Conservation (phyloP, 2,329 filamentous ascomycete genomes). For the Monosporascus sp. region DNA sequence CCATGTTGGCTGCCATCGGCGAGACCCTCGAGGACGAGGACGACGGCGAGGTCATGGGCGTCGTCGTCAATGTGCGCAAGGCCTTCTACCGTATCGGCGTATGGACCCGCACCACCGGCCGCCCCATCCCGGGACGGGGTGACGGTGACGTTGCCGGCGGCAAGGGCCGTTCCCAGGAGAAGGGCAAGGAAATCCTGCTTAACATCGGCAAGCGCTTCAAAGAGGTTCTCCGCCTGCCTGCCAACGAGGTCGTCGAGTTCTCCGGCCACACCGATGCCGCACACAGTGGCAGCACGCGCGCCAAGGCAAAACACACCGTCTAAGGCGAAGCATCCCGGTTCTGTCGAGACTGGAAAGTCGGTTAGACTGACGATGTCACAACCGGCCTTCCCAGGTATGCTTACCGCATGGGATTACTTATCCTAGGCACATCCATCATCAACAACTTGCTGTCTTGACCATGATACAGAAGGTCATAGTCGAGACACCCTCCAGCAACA, state of each 20-base stretch:
- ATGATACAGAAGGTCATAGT: neutral
- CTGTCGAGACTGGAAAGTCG: neutral
- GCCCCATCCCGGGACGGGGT: slow-evolving; percentile 70
- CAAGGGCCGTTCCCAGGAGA: slow-evolving; percentile 72
- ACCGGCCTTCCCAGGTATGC: neutral
- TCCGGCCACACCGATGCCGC: slow-evolving; percentile 94
- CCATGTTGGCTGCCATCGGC: slow-evolving; percentile 93
- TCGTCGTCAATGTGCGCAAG: slow-evolving; percentile 98
- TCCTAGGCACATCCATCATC: neutral
- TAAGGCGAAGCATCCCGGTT: slow-evolving; percentile 38
- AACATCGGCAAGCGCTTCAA: slow-evolving; percentile 90
- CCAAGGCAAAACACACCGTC: slow-evolving; percentile 88
- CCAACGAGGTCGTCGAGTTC: slow-evolving; percentile 81
- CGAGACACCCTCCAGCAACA: neutral
- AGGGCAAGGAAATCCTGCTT: slow-evolving; percentile 79
- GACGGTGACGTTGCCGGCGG: slow-evolving; percentile 67
- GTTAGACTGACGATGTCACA: neutral
- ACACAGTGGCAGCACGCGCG: slow-evolving; percentile 86
- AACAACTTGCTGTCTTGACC: neutral
- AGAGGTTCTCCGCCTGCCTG: slow-evolving; percentile 75
- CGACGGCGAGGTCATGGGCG: slow-evolving; percentile 97
- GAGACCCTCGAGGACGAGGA: slow-evolving; percentile 94
- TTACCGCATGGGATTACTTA: neutral
- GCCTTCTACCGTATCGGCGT: slow-evolving; percentile 96
- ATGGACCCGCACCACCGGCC: slow-evolving; percentile 93